Percentiles rank a stretch among this genome's conserved stretches.
These are phyloP conservation scores for Hibiscus syriacus DNA, from an alignment of 345 rosid species.

Conservation along the genomic window DNA sequence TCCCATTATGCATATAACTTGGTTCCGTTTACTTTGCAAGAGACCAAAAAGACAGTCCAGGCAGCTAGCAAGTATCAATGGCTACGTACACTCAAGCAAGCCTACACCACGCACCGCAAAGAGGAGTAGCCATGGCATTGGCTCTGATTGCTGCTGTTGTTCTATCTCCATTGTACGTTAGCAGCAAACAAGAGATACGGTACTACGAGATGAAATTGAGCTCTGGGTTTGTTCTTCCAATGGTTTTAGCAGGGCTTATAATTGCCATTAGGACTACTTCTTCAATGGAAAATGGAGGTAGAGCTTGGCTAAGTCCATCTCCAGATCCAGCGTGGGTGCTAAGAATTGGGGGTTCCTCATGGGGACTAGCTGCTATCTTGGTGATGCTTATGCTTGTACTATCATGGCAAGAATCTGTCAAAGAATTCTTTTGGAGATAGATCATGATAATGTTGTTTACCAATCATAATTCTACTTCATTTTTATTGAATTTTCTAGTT, in stretches of 20 bases:
- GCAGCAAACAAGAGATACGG: slow-evolving; percentile 17
- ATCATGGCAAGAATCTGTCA: slow-evolving; percentile 51
- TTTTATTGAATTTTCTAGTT: too few species aligned
- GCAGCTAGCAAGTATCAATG: slow-evolving; percentile 25
- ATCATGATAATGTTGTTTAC: too few species aligned
- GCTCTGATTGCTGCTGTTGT: slow-evolving; percentile 42
- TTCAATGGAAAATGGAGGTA: slow-evolving; percentile 7
- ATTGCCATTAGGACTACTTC: slow-evolving; percentile 42
- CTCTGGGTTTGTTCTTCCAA: slow-evolving; percentile 46
- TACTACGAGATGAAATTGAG: slow-evolving; percentile 30
- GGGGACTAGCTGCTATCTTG: slow-evolving; percentile 55
- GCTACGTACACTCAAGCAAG: slow-evolving; percentile 12
- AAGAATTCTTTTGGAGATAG: slow-evolving; percentile 24
- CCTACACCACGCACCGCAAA: slow-evolving; percentile 30
- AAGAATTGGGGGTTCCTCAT: slow-evolving; percentile 49
- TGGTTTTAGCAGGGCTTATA: slow-evolving; percentile 48
- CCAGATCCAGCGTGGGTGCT: slow-evolving; percentile 48
- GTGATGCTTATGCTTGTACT: slow-evolving; percentile 49
- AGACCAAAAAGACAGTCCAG: not conserved
- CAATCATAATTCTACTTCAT: too few species aligned
- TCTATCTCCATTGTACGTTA: slow-evolving; percentile 38
- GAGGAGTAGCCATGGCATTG: slow-evolving; percentile 52
- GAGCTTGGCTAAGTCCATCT: slow-evolving; percentile 21
- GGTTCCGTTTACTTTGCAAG: not conserved
- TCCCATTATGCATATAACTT: not conserved